Percentiles rank a stretch among this genome's conserved stretches.
Conservation (phyloP, 2,329 filamentous ascomycete genomes). For the Fusarium dimerum region DNA sequence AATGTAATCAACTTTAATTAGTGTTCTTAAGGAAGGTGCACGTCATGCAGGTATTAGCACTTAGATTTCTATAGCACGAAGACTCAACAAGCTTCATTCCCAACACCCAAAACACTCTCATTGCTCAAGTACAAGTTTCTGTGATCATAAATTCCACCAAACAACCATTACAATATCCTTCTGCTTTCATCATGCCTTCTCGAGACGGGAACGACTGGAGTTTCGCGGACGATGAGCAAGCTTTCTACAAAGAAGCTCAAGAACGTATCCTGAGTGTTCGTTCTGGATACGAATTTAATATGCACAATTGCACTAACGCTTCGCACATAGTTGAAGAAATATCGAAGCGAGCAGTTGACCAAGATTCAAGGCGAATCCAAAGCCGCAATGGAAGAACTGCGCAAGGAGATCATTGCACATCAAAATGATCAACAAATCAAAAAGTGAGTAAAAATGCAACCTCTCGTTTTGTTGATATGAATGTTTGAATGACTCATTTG, state of each 20-base stretch:
- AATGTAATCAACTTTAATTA: too few relatives aligned
- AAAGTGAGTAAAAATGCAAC: conserved; percentile 15
- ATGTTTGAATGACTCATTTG: not conserved
- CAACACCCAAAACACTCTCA: too few relatives aligned
- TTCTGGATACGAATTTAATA: not conserved
- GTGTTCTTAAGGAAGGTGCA: too few relatives aligned
- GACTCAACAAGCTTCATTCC: too few relatives aligned
- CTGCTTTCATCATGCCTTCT: not conserved
- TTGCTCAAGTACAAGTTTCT: too few relatives aligned
- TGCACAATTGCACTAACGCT: not conserved
- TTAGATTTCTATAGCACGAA: too few relatives aligned
- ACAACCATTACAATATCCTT: not conserved
- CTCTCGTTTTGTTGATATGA: not conserved
- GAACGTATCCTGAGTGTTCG: not conserved
- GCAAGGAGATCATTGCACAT: conserved; percentile 18
- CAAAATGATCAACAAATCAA: conserved; percentile 25
- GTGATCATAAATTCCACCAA: too few relatives aligned
- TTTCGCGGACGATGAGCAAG: not conserved
- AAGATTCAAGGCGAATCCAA: conserved; percentile 24
- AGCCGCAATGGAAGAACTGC: conserved; percentile 27
- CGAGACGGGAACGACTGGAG: not conserved
- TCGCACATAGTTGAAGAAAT: conserved; percentile 30
- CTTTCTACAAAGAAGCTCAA: not conserved
- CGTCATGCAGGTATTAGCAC: too few relatives aligned
- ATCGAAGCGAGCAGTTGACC: conserved; percentile 30